Conservation (phyloP, 352 stramenopile species). For the Plasmopara viticola region DNA sequence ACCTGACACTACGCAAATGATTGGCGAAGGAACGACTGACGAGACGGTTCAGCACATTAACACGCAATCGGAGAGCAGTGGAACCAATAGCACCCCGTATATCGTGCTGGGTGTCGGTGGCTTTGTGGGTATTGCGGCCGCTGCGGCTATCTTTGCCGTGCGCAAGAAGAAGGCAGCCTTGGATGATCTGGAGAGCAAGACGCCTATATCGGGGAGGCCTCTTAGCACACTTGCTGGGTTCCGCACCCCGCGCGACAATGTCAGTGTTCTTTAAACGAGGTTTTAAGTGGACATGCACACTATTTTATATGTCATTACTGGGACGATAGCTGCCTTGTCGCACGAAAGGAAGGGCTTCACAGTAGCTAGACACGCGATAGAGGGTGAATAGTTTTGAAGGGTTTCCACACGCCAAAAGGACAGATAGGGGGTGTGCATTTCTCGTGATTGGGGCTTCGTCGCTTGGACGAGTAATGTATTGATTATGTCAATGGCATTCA, state of each 20-base stretch:
- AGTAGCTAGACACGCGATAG: too few relatives aligned
- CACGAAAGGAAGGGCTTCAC: too few relatives aligned
- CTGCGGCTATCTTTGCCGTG: conserved; percentile 44
- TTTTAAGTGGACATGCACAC: conserved; percentile 20
- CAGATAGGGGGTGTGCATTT: too few relatives aligned
- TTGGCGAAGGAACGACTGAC: conserved; percentile 10
- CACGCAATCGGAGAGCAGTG: conserved; percentile 14
- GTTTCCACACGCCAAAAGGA: too few relatives aligned
- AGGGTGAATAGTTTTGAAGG: too few relatives aligned
- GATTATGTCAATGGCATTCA: too few relatives aligned
- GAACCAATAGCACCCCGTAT: conserved; percentile 14
- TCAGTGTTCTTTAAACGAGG: conserved; percentile 41
- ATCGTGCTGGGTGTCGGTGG: conserved; percentile 34
- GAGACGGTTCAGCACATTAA: conserved; percentile 30
- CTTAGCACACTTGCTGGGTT: conserved; percentile 31
- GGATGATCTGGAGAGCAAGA: conserved; percentile 58
- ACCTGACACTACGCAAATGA: conserved; percentile 5
- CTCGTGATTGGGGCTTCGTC: too few relatives aligned
- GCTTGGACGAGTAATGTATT: too few relatives aligned
- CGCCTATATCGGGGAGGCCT: conserved; percentile 26
- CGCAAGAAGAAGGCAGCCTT: conserved; percentile 64
- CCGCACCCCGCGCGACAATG: conserved; percentile 43
- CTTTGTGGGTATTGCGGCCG: conserved; percentile 39
- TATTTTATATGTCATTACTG: conserved; percentile 18
- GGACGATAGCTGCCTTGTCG: too few relatives aligned